Evolutionary conservation across 1,284 basidiomycete species (phyloP).

Genomic region (Irpex sp.): DNA sequence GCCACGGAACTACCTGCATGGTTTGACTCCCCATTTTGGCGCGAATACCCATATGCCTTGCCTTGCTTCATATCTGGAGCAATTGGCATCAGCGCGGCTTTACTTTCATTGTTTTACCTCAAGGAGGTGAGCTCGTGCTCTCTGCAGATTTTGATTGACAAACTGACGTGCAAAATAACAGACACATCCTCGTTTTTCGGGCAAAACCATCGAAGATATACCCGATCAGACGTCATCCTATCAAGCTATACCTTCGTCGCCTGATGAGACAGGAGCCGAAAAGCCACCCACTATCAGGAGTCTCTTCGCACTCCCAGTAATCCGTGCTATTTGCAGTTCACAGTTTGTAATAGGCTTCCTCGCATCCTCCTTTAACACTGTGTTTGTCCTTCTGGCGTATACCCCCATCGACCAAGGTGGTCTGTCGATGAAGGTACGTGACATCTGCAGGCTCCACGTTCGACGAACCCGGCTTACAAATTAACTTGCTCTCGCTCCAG

Average conservation of each 20-base stretch:
- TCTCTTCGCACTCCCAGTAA: constrained; percentile 45
- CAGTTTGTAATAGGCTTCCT: constrained; percentile 53
- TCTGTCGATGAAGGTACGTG: constrained; percentile 48
- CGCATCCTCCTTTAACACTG: constrained; percentile 52
- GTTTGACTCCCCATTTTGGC: constrained; percentile 42
- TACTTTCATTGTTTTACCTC: constrained; percentile 22
- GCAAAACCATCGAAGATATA: not conserved
- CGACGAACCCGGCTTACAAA: too few species aligned
- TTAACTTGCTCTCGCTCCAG: constrained; percentile 24
- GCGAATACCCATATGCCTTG: constrained; percentile 51
- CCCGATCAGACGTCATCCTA: not conserved
- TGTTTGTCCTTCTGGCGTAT: constrained; percentile 64
- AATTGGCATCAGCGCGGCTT: constrained; percentile 34
- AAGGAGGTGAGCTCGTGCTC: constrained; percentile 40
- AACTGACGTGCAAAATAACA: constrained; percentile 3
- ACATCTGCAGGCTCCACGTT: not conserved
- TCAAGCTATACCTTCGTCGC: not conserved
- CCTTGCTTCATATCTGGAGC: constrained; percentile 41
- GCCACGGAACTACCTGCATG: constrained; percentile 39
- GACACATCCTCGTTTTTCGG: constrained; percentile 12
- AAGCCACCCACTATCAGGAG: constrained; percentile 22
- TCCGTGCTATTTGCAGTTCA: constrained; percentile 48
- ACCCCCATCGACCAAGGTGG: constrained; percentile 53
- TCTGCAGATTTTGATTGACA: not conserved
- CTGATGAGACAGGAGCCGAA: constrained; percentile 5